Evolutionary conservation across 1,284 basidiomycete species (phyloP).

Genomic region (Mycena sp.): DNA sequence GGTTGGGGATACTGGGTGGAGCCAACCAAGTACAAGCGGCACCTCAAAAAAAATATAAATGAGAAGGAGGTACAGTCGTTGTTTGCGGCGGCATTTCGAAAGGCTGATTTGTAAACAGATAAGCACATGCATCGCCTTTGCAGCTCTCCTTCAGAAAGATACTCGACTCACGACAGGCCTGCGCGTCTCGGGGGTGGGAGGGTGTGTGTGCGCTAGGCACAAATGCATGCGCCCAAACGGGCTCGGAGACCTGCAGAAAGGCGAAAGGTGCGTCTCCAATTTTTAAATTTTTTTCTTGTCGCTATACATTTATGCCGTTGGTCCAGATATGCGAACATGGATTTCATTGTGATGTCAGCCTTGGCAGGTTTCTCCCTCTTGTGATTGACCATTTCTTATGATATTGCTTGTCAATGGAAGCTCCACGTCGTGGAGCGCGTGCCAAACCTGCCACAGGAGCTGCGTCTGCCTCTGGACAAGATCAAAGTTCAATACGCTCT

Average conservation of each 20-base stretch:
- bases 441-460: conserved; percentile 18
- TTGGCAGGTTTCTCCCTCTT: no score
- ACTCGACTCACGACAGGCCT: no score
- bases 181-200: no score
- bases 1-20: conserved; percentile 36
- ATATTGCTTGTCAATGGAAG: conserved; percentile 37
- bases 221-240: no score
- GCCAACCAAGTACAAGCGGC: conserved; percentile 24
- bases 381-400: not conserved
- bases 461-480: conserved; percentile 23
- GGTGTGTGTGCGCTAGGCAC: not conserved
- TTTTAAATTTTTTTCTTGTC: no score
- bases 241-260: no score
- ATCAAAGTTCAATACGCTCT: conserved; percentile 32
- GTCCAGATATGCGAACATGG: no score
- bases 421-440: conserved; percentile 28
- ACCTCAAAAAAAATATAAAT: conserved; percentile 23
- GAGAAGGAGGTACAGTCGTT: conserved; percentile 29
- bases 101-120: conserved; percentile 20
- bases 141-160: not conserved
- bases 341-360: no score
- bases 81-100: not conserved
- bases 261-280: no score
- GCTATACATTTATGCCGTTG: no score
- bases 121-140: conserved; percentile 32